A percentile compares a stretch with the other conserved stretches of the same genome.
phyloP scores from a whole-genome alignment of 495 filamentous ascomycete species.

The Elaphomyces granulatus region DNA sequence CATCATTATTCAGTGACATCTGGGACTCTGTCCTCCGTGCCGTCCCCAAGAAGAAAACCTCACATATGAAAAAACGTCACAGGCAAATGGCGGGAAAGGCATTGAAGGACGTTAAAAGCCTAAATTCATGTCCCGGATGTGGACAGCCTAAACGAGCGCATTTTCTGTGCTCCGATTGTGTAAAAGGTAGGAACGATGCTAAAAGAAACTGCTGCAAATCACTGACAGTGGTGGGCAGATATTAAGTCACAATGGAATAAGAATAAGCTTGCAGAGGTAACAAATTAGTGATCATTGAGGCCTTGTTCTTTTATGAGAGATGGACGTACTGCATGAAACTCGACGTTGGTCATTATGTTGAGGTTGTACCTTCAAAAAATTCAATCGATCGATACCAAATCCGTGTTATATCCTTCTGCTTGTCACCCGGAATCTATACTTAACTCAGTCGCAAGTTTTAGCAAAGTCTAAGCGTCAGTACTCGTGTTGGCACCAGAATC shows the following conservation, averaged over 20 bases:
- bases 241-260: conserved; percentile 22
- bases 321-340: too few relatives aligned
- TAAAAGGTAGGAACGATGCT: conserved; percentile 36
- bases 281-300: too few relatives aligned
- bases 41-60: conserved; percentile 98
- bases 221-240: conserved; percentile 9
- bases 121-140: conserved; percentile 81
- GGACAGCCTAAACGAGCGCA: conserved; percentile 79
- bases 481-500: too few relatives aligned
- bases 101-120: conserved; percentile 69
- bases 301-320: too few relatives aligned
- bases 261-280: conserved; percentile 4
- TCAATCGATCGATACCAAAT: too few relatives aligned
- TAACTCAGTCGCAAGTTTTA: too few relatives aligned
- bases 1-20: conserved; percentile 52
- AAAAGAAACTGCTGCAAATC: conserved; percentile 9
- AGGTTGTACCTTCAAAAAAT: too few relatives aligned
- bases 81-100: conserved; percentile 90
- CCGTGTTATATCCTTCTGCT: too few relatives aligned
- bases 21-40: conserved; percentile 89
- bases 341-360: too few relatives aligned
- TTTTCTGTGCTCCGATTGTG: conserved; percentile 73
- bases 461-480: too few relatives aligned
- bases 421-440: too few relatives aligned
- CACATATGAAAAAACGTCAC: conserved; percentile 87